Evolutionary conservation across 2,329 filamentous ascomycete genomes (phyloP).

Genomic region (Fusarium siculi): DNA sequence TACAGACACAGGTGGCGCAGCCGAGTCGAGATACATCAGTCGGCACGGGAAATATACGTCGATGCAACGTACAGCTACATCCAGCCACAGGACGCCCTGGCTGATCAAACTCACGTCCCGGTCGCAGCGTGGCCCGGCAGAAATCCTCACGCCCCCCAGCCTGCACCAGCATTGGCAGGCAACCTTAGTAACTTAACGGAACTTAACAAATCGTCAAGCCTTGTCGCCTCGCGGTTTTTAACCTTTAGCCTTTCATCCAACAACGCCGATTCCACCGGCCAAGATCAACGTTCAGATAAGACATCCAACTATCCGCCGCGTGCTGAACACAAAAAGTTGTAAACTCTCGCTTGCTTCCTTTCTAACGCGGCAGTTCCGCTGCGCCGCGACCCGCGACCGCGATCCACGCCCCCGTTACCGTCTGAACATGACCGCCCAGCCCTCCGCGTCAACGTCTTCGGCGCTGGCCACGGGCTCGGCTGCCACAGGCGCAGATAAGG

Average conservation of each 20-base stretch:
- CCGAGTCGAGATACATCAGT: background rate
- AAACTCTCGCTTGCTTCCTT: slow-evolving; percentile 38
- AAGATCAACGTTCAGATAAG: slow-evolving; percentile 21
- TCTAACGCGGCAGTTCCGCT: slow-evolving; percentile 52
- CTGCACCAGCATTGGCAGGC: slow-evolving; percentile 11
- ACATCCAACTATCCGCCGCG: slow-evolving; percentile 20
- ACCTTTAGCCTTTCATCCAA: slow-evolving; percentile 19
- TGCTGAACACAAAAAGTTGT: slow-evolving; percentile 24
- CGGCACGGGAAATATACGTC: fast-evolving
- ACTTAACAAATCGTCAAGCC: slow-evolving; percentile 32
- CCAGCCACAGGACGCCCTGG: slow-evolving; percentile 16
- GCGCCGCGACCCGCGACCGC: slow-evolving; percentile 44
- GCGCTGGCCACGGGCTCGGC: slow-evolving; percentile 48
- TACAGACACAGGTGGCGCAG: slow-evolving; percentile 7
- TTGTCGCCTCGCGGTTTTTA: slow-evolving; percentile 33
- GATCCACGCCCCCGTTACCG: slow-evolving; percentile 38
- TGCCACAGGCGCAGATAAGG: slow-evolving; percentile 46
- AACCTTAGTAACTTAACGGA: background rate
- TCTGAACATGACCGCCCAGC: slow-evolving; percentile 57
- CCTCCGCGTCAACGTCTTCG: slow-evolving; percentile 52
- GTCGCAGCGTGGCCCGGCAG: slow-evolving; percentile 37
- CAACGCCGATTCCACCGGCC: slow-evolving; percentile 15
- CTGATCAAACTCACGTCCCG: slow-evolving; percentile 17
- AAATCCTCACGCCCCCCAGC: slow-evolving; percentile 38
- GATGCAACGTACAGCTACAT: background rate